Base-by-base conservation (phyloP, 2,329 filamentous ascomycete genomes). In the Diatrype stigma region DNA sequence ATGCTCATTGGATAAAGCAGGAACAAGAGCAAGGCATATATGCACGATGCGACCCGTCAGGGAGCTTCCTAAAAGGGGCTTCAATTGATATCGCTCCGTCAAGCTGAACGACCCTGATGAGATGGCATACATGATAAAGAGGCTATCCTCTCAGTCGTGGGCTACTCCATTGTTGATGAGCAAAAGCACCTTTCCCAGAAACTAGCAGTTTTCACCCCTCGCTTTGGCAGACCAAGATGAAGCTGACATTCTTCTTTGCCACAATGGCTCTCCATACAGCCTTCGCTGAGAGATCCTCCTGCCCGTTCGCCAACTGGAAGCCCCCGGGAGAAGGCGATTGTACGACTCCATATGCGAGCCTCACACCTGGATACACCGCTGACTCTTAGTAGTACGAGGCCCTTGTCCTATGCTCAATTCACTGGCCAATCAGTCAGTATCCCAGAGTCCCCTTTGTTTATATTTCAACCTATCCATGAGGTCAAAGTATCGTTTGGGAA, bases 351-450 rank as follows among this genome's bases (percentile, higher is more conserved):
- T n/a, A 50, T 28, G 48, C n/a, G n/a, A 21, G 40, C 37, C 34
- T 5, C n/a, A 12, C 34, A 37, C 14, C 23, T 14, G 42, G 46
- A 28, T 23, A 30, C 16, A 16, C 32, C 37, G 45, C 52, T 56
- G 37, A 58, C 23, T 19, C 3, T 48, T 19, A 8, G 45, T 28
- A 60, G 57, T 54, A 10, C 57, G 59, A 1, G 52, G 47, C 19
- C 59, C 59, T 17, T 61, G 59, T 48, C 59, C 59, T 14, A 59
- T 59, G 47, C 52, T 61, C 16, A 61, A 61, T 22, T 49, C 51
- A 19, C 48, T 61, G 17, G 56, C 59, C 8, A 61, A 61, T 42
- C 57, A 61, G 44, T 46, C 3, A 12, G 44, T 46, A 14, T 32
- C 23, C 44, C 8, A 12, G n/a, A 32, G 44, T 21, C 17, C 22